Evolutionary conservation across 495 filamentous ascomycete species (phyloP).

Genomic region (Lasiosphaeria ovina): DNA sequence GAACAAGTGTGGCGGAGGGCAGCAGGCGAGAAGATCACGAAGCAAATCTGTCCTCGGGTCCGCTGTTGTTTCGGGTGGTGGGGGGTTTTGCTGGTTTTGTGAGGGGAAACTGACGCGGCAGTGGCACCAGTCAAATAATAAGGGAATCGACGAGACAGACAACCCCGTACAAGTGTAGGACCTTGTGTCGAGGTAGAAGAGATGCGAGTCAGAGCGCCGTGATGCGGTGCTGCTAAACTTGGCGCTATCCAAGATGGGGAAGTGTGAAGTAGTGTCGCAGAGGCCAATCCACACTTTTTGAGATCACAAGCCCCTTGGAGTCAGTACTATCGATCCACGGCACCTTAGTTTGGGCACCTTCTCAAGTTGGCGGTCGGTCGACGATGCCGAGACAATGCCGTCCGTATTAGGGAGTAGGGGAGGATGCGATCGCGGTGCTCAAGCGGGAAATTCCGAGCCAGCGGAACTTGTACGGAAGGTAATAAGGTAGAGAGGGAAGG

Average conservation of each 20-base stretch:
- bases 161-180: neutral
- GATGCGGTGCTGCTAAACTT: slow-evolving; percentile 8
- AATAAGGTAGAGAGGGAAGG: slow-evolving; percentile 1
- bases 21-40: slow-evolving; percentile 11
- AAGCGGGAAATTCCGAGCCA: slow-evolving; percentile 16
- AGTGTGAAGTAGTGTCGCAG: neutral
- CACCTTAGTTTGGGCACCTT: slow-evolving; percentile 12
- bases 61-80: neutral
- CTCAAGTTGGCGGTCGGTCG: slow-evolving; percentile 17
- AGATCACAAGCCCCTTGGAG: neutral
- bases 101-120: slow-evolving; percentile 3
- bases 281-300: neutral
- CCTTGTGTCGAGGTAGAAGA: too few relatives aligned
- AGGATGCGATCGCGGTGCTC: neutral
- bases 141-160: neutral
- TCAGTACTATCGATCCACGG: neutral
- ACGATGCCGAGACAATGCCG: slow-evolving; percentile 13
- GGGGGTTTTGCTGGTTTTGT: neutral
- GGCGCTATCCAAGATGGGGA: slow-evolving; percentile 9
- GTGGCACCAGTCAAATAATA: slow-evolving; percentile 1
- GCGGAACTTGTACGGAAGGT: slow-evolving; percentile 10
- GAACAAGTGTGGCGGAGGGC: neutral
- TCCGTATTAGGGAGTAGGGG: slow-evolving; percentile 10
- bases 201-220: slow-evolving; percentile 3
- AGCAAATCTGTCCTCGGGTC: slow-evolving; percentile 15